phyloP scores from a whole-genome alignment of 805 yeast genomes.

The Metschnikowia dekortorum region DNA sequence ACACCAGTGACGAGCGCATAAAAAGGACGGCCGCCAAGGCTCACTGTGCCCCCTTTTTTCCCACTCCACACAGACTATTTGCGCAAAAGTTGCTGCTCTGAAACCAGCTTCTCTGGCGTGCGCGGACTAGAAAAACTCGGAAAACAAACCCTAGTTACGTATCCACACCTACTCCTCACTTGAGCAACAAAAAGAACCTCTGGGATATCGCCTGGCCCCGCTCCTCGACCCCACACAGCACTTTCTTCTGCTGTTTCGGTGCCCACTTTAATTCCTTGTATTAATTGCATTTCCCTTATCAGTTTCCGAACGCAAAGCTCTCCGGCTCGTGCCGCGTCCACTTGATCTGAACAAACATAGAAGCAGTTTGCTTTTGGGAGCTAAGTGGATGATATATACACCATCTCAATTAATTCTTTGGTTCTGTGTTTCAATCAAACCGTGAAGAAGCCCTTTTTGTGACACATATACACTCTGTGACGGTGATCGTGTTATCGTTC shows the following conservation, averaged over 20 bases:
- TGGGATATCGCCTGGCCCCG: background rate
- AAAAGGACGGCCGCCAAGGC: slow-evolving; percentile 1
- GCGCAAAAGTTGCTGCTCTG: slow-evolving; percentile 4
- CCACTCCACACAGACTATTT: background rate
- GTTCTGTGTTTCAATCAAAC: background rate
- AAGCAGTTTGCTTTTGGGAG: background rate
- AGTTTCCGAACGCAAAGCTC: background rate
- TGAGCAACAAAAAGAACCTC: slow-evolving; percentile 1
- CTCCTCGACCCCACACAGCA: background rate
- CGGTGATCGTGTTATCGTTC: background rate
- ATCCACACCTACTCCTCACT: background rate
- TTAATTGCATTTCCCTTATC: background rate
- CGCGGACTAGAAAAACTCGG: slow-evolving; percentile 5
- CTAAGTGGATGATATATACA: background rate
- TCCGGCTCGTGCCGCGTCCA: background rate
- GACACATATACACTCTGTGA: background rate
- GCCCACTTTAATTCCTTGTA: background rate
- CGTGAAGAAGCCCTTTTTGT: background rate
- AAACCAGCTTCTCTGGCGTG: slow-evolving; percentile 6
- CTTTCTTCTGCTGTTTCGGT: background rate
- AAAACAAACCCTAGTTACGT: slow-evolving; percentile 1
- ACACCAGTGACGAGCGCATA: background rate
- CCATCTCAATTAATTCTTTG: background rate
- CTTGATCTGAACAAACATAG: background rate
- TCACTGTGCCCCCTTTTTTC: slow-evolving; percentile 1